A percentile compares a stretch with the other conserved stretches of the same genome.
Evolutionary conservation across 805 yeast genomes (phyloP).

Genomic region (Starmerella floris): DNA sequence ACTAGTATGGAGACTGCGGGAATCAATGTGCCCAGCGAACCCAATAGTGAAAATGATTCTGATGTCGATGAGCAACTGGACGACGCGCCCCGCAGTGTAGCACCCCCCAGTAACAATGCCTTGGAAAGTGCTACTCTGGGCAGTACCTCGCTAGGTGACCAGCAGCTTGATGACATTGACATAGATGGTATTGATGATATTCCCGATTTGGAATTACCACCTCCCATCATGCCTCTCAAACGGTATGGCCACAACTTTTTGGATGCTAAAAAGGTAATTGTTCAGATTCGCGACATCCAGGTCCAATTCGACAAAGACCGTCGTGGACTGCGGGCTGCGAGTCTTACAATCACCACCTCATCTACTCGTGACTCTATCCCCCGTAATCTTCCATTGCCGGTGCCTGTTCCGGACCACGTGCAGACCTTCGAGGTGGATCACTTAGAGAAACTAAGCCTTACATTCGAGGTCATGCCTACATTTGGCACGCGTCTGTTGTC

Average conservation of each 20-base stretch:
- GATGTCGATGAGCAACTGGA: constrained; percentile 7
- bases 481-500: constrained; percentile 90
- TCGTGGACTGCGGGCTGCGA: constrained; percentile 31
- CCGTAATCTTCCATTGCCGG: constrained; percentile 67
- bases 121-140: neutral
- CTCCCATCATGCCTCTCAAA: constrained; percentile 86
- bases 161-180: constrained; percentile 21
- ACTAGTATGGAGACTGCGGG: neutral
- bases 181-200: constrained; percentile 42
- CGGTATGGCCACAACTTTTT: constrained; percentile 92
- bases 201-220: constrained; percentile 85
- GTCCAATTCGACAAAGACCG: constrained; percentile 35
- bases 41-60: neutral
- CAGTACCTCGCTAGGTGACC: neutral
- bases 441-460: constrained; percentile 59
- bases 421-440: constrained; percentile 76
- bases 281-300: constrained; percentile 46
- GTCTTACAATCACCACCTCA: constrained; percentile 68
- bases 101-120: neutral
- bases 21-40: neutral
- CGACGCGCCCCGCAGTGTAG: constrained; percentile 14
- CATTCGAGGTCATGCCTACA: constrained; percentile 83
- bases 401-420: constrained; percentile 50
- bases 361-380: constrained; percentile 70
- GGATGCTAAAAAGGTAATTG: constrained; percentile 65